A percentile compares a stretch with the other conserved stretches of the same genome.
These are phyloP conservation scores for Ceratobasidium sp. DNA, from an alignment of 1,284 basidiomycete genomes.

Conservation along the genomic window DNA sequence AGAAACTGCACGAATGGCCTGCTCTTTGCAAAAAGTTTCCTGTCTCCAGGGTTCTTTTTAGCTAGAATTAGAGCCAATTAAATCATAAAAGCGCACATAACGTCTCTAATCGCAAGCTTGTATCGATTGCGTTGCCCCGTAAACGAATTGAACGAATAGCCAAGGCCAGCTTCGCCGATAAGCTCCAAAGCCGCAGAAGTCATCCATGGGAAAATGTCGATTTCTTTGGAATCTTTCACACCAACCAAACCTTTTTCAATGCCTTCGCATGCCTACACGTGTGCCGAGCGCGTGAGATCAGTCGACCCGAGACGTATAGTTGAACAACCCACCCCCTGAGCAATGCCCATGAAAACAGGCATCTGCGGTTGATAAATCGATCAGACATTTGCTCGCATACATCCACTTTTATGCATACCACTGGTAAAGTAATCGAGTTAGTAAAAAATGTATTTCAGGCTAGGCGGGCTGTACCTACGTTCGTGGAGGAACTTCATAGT, in stretches of 20 bases:
- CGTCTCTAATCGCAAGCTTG: constrained; percentile 63
- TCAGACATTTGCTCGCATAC: background rate
- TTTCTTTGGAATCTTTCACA: constrained; percentile 53
- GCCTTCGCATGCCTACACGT: constrained; percentile 14
- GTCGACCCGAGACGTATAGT: constrained; percentile 49
- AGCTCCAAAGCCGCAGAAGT: constrained; percentile 66
- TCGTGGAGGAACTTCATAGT: constrained; percentile 63
- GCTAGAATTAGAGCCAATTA: constrained; percentile 57
- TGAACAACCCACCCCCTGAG: constrained; percentile 58
- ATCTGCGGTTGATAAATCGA: constrained; percentile 52
- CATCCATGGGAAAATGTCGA: constrained; percentile 67
- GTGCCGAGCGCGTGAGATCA: constrained; percentile 52
- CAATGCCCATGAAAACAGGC: constrained; percentile 64
- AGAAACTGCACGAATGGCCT: constrained; percentile 15
- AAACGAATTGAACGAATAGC: constrained; percentile 68
- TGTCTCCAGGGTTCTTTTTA: constrained; percentile 58
- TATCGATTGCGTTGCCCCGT: constrained; percentile 64
- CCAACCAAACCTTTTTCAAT: constrained; percentile 46
- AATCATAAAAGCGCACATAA: constrained; percentile 61
- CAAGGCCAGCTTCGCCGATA: constrained; percentile 65
- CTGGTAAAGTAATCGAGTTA: constrained; percentile 2
- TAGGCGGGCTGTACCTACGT: constrained; percentile 9
- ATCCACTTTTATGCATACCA: constrained; percentile 7
- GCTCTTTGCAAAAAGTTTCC: background rate
- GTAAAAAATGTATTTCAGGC: background rate